Conservation (phyloP, 1,139 yeast species). For the Scheffersomyces titani region DNA sequence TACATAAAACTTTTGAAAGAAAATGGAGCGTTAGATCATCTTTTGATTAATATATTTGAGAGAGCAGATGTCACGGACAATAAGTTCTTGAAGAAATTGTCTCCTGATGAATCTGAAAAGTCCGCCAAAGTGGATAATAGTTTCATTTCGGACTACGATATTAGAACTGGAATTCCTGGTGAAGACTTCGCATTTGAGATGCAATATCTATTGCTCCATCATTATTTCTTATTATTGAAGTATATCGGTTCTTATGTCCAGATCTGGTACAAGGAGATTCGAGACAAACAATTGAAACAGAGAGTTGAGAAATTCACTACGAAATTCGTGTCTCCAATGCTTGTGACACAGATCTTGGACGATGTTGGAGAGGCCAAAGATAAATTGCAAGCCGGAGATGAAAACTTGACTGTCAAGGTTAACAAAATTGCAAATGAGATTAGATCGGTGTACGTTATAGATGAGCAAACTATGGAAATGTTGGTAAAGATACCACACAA, state of each 20-base stretch:
- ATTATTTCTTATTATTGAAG: slow-evolving; percentile 58
- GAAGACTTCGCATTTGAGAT: slow-evolving; percentile 22
- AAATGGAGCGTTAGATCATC: slow-evolving; percentile 43
- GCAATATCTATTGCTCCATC: slow-evolving; percentile 48
- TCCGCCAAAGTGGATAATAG: slow-evolving; percentile 10
- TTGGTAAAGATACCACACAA: slow-evolving; percentile 67
- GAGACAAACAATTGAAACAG: slow-evolving; percentile 57
- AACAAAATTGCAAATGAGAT: slow-evolving; percentile 68
- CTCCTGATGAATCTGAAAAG: slow-evolving; percentile 9
- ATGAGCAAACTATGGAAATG: slow-evolving; percentile 86
- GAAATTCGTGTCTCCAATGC: slow-evolving; percentile 60
- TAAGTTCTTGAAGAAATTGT: slow-evolving; percentile 30
- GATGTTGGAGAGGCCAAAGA: slow-evolving; percentile 48
- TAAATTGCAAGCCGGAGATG: slow-evolving; percentile 46
- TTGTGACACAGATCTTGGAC: slow-evolving; percentile 59
- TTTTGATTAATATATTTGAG: slow-evolving; percentile 53
- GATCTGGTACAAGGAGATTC: slow-evolving; percentile 67
- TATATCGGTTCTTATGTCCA: slow-evolving; percentile 69
- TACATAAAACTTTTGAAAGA: slow-evolving; percentile 60
- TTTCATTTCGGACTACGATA: slow-evolving; percentile 19
- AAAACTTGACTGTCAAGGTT: slow-evolving; percentile 62
- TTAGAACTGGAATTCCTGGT: slow-evolving; percentile 18
- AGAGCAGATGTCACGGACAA: slow-evolving; percentile 46
- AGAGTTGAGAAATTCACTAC: slow-evolving; percentile 65
- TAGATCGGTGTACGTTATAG: slow-evolving; percentile 73